phyloP scores from a whole-genome alignment of 2,329 filamentous ascomycete species.

The Botrytis pseudocinerea region DNA sequence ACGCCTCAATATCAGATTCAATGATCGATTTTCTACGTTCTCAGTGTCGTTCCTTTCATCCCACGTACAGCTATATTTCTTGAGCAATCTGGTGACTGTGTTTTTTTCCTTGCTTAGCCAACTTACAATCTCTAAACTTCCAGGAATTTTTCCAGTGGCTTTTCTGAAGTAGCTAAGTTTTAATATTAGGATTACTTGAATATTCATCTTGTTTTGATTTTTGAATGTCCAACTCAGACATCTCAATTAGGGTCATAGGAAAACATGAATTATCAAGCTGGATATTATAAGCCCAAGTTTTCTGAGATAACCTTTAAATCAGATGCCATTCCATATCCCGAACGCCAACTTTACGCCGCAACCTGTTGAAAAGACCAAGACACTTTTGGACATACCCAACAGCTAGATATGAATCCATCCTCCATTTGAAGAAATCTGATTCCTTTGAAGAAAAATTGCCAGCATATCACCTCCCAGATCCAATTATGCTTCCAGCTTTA shows the following conservation, averaged over 20 bases:
- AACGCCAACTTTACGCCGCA: neutral
- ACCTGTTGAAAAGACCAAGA: neutral
- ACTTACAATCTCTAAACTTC: neutral
- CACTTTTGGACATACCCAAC: neutral
- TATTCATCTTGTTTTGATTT: neutral
- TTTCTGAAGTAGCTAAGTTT: neutral
- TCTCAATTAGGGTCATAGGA: neutral
- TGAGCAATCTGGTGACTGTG: neutral
- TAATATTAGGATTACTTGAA: neutral
- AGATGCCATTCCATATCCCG: neutral
- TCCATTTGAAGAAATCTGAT: neutral
- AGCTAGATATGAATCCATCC: neutral
- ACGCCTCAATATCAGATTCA: neutral
- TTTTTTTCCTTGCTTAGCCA: neutral
- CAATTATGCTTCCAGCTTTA: conserved; percentile 32
- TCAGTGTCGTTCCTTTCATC: neutral
- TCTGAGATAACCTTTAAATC: neutral
- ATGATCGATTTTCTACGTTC: neutral
- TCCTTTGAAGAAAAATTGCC: neutral
- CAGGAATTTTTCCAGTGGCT: neutral
- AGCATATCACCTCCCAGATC: neutral
- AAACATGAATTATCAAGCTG: neutral
- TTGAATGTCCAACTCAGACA: neutral
- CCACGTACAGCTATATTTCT: neutral
- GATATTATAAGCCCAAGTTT: neutral